phyloP scores from a whole-genome alignment of 202 grass and related monocot genomes.

The Bolboschoenoplectus hybrid region DNA sequence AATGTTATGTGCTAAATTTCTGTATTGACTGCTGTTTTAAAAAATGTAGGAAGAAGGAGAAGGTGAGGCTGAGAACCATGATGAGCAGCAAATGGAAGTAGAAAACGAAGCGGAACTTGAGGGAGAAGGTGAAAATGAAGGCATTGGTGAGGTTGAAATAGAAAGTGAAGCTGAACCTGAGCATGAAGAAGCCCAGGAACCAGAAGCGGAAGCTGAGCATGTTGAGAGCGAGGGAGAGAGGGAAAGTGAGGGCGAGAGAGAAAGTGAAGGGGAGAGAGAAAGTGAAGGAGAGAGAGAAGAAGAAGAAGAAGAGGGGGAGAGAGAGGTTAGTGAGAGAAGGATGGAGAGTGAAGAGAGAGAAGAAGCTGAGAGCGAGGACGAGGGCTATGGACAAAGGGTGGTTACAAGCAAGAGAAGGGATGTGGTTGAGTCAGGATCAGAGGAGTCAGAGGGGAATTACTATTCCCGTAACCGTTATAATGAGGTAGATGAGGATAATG shows the following conservation, averaged over 20 bases:
- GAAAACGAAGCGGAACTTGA: conserved; percentile 75
- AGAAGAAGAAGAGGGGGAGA: conserved; percentile 47
- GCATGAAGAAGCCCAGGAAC: conserved; percentile 41
- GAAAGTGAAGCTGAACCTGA: conserved; percentile 48
- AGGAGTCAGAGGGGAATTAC: conserved; percentile 81
- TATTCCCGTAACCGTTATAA: conserved; percentile 43
- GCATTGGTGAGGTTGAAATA: conserved; percentile 56
- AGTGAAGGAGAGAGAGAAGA: conserved; percentile 34
- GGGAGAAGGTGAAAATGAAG: conserved; percentile 68
- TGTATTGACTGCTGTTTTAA: conserved; percentile 16
- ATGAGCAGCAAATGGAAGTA: conserved; percentile 51
- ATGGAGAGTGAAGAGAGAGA: conserved; percentile 77
- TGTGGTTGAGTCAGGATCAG: conserved; percentile 77
- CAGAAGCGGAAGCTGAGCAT: conserved; percentile 50
- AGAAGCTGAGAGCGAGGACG: conserved; percentile 56
- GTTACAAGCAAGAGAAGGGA: conserved; percentile 79
- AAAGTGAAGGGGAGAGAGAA: conserved; percentile 78
- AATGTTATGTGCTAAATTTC: conserved; percentile 8
- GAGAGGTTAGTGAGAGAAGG: conserved; percentile 60
- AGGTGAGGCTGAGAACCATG: conserved; percentile 65
- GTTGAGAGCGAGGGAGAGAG: conserved; percentile 62
- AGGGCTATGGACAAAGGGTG: conserved; percentile 64
- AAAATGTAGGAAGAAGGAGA: conserved; percentile 68
- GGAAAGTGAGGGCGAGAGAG: conserved; percentile 76
- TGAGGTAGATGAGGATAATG: conserved; percentile 47